Conservation (phyloP, 2,329 filamentous ascomycete genomes). For the Sarocladiaceae sp. region DNA sequence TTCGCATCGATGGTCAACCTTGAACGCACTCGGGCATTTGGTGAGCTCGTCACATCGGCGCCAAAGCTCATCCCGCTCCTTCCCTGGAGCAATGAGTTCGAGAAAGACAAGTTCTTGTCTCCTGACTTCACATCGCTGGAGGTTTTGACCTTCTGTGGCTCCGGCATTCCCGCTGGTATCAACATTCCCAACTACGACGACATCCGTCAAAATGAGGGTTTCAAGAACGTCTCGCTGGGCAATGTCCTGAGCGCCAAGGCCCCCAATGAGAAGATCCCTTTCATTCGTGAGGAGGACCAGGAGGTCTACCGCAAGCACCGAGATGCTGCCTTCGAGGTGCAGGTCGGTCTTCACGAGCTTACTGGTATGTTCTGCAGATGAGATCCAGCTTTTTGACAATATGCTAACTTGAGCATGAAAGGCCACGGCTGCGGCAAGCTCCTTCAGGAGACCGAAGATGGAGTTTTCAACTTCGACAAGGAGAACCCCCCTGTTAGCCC, state of each 20-base stretch:
- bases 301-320: slow-evolving; percentile 77
- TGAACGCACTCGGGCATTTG: slow-evolving; percentile 85
- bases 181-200: slow-evolving; percentile 71
- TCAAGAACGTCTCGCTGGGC: slow-evolving; percentile 91
- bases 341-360: slow-evolving; percentile 92
- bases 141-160: slow-evolving; percentile 72
- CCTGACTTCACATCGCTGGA: slow-evolving; percentile 96
- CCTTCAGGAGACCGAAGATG: slow-evolving; percentile 79
- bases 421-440: slow-evolving; percentile 93
- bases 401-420: slow-evolving; percentile 11
- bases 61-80: slow-evolving; percentile 81
- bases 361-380: slow-evolving; percentile 33
- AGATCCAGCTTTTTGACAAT: no score
- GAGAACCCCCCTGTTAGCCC: slow-evolving; percentile 78
- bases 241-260: slow-evolving; percentile 91
- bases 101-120: slow-evolving; percentile 93
- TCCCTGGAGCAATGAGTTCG: slow-evolving; percentile 84
- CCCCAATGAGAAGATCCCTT: slow-evolving; percentile 87
- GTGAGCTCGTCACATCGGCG: slow-evolving; percentile 76
- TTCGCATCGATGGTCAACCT: slow-evolving; percentile 84
- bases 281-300: slow-evolving; percentile 76
- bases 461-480: slow-evolving; percentile 83
- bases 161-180: slow-evolving; percentile 64
- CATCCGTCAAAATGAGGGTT: slow-evolving; percentile 77
- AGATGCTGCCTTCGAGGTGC: slow-evolving; percentile 87